phyloP scores from a whole-genome alignment of 2,329 filamentous ascomycete species.

The Periglandula ipomoeae region DNA sequence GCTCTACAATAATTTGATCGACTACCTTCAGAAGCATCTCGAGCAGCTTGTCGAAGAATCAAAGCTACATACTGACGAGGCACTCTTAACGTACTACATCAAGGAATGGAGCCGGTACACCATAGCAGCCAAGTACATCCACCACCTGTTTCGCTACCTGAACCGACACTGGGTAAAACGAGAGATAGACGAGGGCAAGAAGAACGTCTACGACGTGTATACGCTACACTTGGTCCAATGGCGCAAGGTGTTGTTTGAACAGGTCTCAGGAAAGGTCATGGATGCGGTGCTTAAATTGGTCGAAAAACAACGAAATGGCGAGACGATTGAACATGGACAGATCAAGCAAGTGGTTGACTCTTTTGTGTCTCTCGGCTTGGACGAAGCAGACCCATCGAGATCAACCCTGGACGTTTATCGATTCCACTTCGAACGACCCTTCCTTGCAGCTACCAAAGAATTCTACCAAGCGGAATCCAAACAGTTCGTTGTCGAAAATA shows the following conservation, averaged over 20 bases:
- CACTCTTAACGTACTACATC: conserved; percentile 86
- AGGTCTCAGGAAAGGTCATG: conserved; percentile 85
- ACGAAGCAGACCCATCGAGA: conserved; percentile 87
- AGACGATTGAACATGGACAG: conserved; percentile 94
- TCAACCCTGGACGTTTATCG: conserved; percentile 94
- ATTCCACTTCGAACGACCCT: conserved; percentile 85
- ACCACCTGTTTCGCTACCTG: conserved; percentile 91
- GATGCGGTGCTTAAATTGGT: conserved; percentile 87
- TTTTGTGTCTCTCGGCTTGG: conserved; percentile 87
- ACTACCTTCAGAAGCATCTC: conserved; percentile 75
- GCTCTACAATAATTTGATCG: conserved; percentile 82
- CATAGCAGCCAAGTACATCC: conserved; percentile 90
- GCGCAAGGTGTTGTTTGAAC: conserved; percentile 82
- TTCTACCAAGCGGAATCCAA: conserved; percentile 93
- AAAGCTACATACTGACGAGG: conserved; percentile 77
- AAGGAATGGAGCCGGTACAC: conserved; percentile 95
- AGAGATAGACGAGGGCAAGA: conserved; percentile 98
- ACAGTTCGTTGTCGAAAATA: conserved; percentile 92
- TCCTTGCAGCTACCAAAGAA: conserved; percentile 70
- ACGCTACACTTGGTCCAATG: conserved; percentile 93
- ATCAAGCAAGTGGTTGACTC: conserved; percentile 97
- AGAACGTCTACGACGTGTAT: conserved; percentile 96
- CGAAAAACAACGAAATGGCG: conserved; percentile 92
- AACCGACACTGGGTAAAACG: conserved; percentile 99
- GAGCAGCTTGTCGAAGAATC: conserved; percentile 61